Percentiles rank a stretch among this genome's conserved stretches.
These are phyloP conservation scores for Serendipita indica DNA, from an alignment of 768 basidiomycete genomes.

Conservation along the genomic window DNA sequence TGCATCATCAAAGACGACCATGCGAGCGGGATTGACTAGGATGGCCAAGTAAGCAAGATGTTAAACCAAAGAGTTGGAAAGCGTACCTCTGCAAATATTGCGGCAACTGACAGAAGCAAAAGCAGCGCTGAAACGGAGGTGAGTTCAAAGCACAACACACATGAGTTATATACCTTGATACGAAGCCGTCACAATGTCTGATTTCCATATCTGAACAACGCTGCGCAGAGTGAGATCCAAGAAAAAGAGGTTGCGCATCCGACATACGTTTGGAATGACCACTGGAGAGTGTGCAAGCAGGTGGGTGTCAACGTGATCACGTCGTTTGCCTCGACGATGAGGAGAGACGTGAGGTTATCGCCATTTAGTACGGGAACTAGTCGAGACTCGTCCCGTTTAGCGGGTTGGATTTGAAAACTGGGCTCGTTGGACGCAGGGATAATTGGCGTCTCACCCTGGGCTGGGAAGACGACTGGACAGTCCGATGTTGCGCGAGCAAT, in stretches of 20 bases:
- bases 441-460: neutral
- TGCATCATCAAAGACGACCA: neutral
- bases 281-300: neutral
- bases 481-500: neutral
- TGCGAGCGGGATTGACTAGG: neutral
- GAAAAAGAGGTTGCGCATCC: no score
- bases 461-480: neutral
- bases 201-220: neutral
- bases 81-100: neutral
- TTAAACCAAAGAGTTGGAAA: neutral
- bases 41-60: neutral
- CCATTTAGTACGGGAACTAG: neutral
- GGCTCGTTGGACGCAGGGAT: neutral
- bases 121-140: neutral
- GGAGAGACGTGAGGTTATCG: neutral
- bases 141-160: neutral
- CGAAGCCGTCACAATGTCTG: neutral
- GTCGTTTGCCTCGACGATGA: neutral
- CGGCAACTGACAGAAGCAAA: neutral
- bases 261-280: constrained; percentile 2
- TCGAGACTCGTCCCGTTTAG: neutral
- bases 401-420: neutral
- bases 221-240: neutral
- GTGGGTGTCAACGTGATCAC: neutral
- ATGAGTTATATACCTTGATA: constrained; percentile 2